phyloP scores from a whole-genome alignment of 1,139 yeast species.

The Zygoascus hellenicus region DNA sequence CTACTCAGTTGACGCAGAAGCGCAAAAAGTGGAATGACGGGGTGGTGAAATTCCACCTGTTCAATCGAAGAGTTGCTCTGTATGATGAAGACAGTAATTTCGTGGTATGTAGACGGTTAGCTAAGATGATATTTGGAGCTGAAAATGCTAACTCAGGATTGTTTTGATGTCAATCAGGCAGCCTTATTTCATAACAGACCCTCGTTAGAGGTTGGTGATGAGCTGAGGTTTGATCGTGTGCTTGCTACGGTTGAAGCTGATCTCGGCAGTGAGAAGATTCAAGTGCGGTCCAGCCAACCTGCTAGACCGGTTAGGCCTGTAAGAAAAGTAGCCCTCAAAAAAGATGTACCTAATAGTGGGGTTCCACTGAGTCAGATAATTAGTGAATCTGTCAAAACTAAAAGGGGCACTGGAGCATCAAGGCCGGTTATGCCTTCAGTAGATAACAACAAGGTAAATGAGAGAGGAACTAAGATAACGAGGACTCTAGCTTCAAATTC shows the following conservation, averaged over 20 bases:
- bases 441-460: too few species aligned
- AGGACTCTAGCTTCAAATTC: too few species aligned
- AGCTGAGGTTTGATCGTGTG: slow-evolving; percentile 5
- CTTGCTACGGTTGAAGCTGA: slow-evolving; percentile 7
- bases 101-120: slow-evolving; percentile 32
- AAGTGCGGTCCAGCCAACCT: too few species aligned
- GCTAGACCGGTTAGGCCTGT: too few species aligned
- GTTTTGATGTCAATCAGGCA: not conserved
- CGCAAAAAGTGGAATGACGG: slow-evolving; percentile 56
- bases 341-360: too few species aligned
- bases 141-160: not conserved
- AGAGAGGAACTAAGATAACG: too few species aligned
- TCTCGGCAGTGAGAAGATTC: not conserved
- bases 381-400: not conserved
- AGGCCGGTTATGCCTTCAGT: too few species aligned
- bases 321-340: too few species aligned
- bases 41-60: slow-evolving; percentile 40
- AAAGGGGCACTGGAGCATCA: not conserved
- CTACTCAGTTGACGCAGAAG: slow-evolving; percentile 45
- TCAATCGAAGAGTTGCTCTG: slow-evolving; percentile 46
- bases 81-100: slow-evolving; percentile 37
- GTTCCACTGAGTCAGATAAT: slow-evolving; percentile 5
- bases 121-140: not conserved
- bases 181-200: slow-evolving; percentile 2
- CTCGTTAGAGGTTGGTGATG: slow-evolving; percentile 7